Conservation (phyloP, 2,329 filamentous ascomycete genomes). For the Gnomoniopsis sp. region DNA sequence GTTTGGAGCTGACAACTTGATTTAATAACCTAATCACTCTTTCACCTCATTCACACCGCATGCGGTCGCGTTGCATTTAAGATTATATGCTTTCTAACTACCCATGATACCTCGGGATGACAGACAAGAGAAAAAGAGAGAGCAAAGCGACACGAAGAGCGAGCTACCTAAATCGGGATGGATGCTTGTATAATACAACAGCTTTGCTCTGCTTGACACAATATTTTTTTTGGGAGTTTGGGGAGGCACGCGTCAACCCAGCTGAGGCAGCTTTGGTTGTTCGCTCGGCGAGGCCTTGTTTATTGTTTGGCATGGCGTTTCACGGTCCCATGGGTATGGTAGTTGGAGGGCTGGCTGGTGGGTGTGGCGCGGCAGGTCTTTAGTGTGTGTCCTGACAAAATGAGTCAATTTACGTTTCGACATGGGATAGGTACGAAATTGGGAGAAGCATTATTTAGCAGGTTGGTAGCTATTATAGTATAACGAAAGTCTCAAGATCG, state of each 20-base stretch:
- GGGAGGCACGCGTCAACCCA: background rate
- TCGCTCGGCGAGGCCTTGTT: background rate
- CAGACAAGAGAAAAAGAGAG: background rate
- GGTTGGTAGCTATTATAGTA: too few species aligned
- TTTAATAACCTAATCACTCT: constrained; percentile 15
- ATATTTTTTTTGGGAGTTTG: background rate
- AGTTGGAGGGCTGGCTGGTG: background rate
- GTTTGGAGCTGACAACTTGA: background rate
- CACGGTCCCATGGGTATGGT: background rate
- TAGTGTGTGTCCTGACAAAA: background rate
- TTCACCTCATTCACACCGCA: constrained; percentile 3
- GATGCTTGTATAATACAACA: background rate
- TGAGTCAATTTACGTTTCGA: background rate
- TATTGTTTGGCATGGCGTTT: background rate
- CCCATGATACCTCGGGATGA: background rate
- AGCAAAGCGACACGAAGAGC: background rate
- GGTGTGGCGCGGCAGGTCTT: background rate
- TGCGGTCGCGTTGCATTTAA: constrained; percentile 7
- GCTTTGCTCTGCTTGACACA: background rate
- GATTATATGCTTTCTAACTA: background rate
- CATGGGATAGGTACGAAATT: background rate
- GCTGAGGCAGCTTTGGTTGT: background rate
- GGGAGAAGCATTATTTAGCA: too few species aligned
- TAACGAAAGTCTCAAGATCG: too few species aligned
- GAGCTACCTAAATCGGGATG: background rate